These are phyloP conservation scores for Penicillium pancosmium DNA, from an alignment of 495 filamentous ascomycete species.

Conservation along the genomic window DNA sequence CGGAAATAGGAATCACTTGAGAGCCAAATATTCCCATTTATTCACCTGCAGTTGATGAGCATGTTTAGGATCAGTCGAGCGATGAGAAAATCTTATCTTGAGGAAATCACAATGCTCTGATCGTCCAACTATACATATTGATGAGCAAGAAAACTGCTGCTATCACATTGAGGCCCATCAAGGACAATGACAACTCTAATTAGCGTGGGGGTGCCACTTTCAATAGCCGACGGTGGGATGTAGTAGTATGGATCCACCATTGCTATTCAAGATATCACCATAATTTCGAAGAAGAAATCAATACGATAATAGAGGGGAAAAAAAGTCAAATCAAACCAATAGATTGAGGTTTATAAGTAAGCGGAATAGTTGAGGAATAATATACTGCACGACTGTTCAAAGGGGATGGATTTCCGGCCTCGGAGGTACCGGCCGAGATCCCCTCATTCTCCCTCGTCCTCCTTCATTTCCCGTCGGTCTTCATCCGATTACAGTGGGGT, in stretches of 20 bases:
- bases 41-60: too few relatives aligned
- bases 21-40: too few relatives aligned
- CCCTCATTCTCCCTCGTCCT: not conserved
- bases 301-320: not conserved
- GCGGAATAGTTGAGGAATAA: not conserved
- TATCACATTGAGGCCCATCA: too few relatives aligned
- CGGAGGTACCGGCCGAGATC: not conserved
- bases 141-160: too few relatives aligned
- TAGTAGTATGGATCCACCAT: not conserved
- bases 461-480: conserved; percentile 3
- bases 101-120: too few relatives aligned
- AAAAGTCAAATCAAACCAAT: too few relatives aligned
- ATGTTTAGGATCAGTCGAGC: too few relatives aligned
- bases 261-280: not conserved
- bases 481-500: not conserved
- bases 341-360: not conserved
- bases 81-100: too few relatives aligned
- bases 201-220: conserved; percentile 8
- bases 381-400: not conserved
- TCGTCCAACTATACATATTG: too few relatives aligned
- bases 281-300: not conserved
- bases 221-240: not conserved
- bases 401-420: not conserved
- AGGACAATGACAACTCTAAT: not conserved
- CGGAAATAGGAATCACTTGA: too few relatives aligned